phyloP scores from a whole-genome alignment of 2,329 filamentous ascomycete species.

The Chrysosporium queenslandicum region DNA sequence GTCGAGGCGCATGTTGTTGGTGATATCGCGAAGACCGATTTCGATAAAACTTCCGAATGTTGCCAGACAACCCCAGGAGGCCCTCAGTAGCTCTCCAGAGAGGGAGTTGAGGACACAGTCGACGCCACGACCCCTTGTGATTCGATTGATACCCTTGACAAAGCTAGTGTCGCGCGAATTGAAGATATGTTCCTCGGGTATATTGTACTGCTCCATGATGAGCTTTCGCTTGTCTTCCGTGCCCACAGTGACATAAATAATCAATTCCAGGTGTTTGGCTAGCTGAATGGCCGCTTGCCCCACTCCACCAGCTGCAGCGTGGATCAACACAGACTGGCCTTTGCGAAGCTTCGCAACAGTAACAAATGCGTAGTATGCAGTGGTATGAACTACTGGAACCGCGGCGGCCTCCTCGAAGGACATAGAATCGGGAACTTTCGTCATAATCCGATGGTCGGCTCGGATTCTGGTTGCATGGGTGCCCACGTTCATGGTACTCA shows the following conservation, averaged over 20 bases:
- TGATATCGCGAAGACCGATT: conserved; percentile 9
- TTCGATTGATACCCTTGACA: conserved; percentile 5
- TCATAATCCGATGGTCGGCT: not conserved
- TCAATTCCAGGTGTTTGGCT: conserved; percentile 12
- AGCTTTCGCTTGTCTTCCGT: conserved; percentile 1
- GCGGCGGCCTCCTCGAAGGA: conserved; percentile 13
- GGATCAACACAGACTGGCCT: conserved; percentile 19
- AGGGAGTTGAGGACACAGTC: conserved; percentile 17
- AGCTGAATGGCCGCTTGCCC: conserved; percentile 20
- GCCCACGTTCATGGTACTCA: not conserved
- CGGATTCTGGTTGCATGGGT: not conserved
- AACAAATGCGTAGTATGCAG: conserved; percentile 14
- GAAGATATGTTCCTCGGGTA: conserved; percentile 14
- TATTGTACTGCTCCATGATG: conserved; percentile 2
- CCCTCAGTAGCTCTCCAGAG: conserved; percentile 7
- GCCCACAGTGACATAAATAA: conserved; percentile 19
- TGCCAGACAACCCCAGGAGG: conserved; percentile 9
- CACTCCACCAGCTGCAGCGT: conserved; percentile 17
- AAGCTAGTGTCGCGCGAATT: conserved; percentile 9
- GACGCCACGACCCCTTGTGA: conserved; percentile 13
- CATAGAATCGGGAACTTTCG: not conserved
- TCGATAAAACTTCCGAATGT: conserved; percentile 16
- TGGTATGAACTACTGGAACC: conserved; percentile 11
- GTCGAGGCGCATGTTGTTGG: not conserved
- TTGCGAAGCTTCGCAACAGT: conserved; percentile 11